Evolutionary conservation across 2,329 filamentous ascomycete genomes (phyloP), one percentile per base, ranked within the genome.

Genomic region (Didymella sp.): DNA sequence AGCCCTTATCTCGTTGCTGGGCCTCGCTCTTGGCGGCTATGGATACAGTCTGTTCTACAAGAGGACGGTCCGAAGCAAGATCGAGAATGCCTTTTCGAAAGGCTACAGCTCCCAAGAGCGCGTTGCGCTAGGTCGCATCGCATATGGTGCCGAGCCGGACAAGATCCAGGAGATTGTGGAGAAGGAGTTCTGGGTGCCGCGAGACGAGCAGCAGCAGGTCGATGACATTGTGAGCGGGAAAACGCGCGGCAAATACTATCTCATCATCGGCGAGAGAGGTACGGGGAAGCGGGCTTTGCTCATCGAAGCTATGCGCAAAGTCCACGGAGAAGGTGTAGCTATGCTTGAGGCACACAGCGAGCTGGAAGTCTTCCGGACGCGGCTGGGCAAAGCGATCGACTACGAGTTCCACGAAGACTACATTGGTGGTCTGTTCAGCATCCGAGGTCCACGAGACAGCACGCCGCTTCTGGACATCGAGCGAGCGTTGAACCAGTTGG

Each of bases 351-450:
- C 94, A 1, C 95, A 98, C 75, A 89, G 92, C 6, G 92, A 98
- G 74, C 84, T 94, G 1, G 95, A 99, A 70, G 96, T 99, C 54
- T 96, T 99, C 74, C 89, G 95, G 7, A 89, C 96, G 37, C 86
- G 95, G 6, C 84, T 99, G 3, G 94, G 95, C 28, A 98, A 97
- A 75, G 91, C 93, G 0, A 83, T 98, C 44, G 93, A 99, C 75
- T 99, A 92, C 73, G 95, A 99, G 73, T 99, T 90, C 68, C 92
- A 98, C 71, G 94, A 98, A 79, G 95, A 99, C 77, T 97, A 96
- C 71, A 96, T 99, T 57, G 95, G 95, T 45, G 90, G 90, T 5
- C 88, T 98, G 63, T 98, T 99, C 76, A 96, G 90, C 60, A 96
- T 98, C 72, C 86, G 90, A 40, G 95, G 95, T 0, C 95, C 95